Base-by-base conservation (phyloP, 1,284 basidiomycete species). In the Apiotrichum gracile region DNA sequence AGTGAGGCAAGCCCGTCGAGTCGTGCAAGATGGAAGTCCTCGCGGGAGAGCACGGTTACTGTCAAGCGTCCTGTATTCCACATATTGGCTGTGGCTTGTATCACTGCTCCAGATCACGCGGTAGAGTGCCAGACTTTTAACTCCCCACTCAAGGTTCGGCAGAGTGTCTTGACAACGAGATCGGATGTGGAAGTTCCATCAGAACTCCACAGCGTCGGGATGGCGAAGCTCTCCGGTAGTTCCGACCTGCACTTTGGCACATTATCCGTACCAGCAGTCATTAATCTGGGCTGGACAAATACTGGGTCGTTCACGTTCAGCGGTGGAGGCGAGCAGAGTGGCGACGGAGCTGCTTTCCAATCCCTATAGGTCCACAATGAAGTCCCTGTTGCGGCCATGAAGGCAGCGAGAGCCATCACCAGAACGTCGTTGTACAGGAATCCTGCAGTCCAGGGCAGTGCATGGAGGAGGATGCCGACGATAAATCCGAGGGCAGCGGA, bases 361-460 rank as follows among this genome's bases (percentile, higher is more conserved):
- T 53, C 52, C 35, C 42, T 43, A 33, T 24, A 39, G 12, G 46
- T 41, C 31, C 26, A 53, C 5, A 53, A 35, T 10, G 47, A 29
- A 5, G 52, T 53, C 5, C 52, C 52, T 21, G 42, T 38, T 10
- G 52, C 52, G 3, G 52, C 40, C 16, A 26, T 2, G 5, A 31
- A 35, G 39, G 46, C 52, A 4, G 52, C 52, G 21, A 38, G n/a
- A 26, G 48, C 49, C 41, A 48, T 46, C 19, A 29, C 29, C 13
- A 53, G 21, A 10, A 49, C 21, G 47, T 53, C 52, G 52, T 27
- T 53, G 52, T 48, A 53, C 19, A 53, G 41, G 47, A 53, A 53
- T 2, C 27, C 47, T 6, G 21, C 26, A 9, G 52, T 53, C 52
- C 46, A 48, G 6, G 52, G 52, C 1, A 53, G 47, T 2, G 47